A percentile compares a stretch with the other conserved stretches of the same genome.
phyloP scores from a whole-genome alignment of 768 basidiomycete genomes.

The Polyporus arcularius region DNA sequence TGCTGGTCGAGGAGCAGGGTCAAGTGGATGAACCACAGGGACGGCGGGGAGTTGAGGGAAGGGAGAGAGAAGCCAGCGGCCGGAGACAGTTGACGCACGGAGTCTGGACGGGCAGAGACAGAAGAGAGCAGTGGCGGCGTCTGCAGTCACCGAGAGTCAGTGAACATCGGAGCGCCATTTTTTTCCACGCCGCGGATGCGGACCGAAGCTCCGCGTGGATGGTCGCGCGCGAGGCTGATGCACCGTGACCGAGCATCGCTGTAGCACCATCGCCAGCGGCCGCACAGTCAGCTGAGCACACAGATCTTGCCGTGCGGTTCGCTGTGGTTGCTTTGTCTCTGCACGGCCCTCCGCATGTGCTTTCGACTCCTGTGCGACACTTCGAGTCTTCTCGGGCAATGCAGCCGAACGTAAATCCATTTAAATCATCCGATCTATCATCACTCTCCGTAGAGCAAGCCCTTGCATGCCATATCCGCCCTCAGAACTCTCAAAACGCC shows the following conservation, averaged over 20 bases:
- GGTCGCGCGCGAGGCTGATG: neutral
- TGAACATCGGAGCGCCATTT: constrained; percentile 10
- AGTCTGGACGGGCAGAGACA: neutral
- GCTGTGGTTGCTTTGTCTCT: neutral
- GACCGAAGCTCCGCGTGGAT: constrained; percentile 2
- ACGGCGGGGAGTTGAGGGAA: neutral
- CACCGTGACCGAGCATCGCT: neutral
- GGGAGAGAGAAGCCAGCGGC: constrained; percentile 1
- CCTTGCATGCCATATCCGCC: constrained; percentile 12
- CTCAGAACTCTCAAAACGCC: neutral
- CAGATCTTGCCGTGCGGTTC: too few relatives aligned
- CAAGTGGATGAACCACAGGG: neutral
- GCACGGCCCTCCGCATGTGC: neutral
- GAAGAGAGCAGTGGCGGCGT: neutral
- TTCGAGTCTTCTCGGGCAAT: neutral
- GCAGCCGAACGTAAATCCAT: constrained; percentile 4
- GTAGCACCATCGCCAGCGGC: neutral
- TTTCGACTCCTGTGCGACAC: neutral
- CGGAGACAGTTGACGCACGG: neutral
- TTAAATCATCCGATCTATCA: constrained; percentile 15
- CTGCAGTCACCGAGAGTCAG: constrained; percentile 11
- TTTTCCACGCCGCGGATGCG: constrained; percentile 15
- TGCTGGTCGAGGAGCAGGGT: neutral
- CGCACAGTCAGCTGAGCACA: neutral
- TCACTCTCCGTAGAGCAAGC: constrained; percentile 9